A percentile compares a stretch with the other conserved stretches of the same genome.
Evolutionary conservation across 2,329 filamentous ascomycete species (phyloP).

Genomic region (Alternaria metachromatica): DNA sequence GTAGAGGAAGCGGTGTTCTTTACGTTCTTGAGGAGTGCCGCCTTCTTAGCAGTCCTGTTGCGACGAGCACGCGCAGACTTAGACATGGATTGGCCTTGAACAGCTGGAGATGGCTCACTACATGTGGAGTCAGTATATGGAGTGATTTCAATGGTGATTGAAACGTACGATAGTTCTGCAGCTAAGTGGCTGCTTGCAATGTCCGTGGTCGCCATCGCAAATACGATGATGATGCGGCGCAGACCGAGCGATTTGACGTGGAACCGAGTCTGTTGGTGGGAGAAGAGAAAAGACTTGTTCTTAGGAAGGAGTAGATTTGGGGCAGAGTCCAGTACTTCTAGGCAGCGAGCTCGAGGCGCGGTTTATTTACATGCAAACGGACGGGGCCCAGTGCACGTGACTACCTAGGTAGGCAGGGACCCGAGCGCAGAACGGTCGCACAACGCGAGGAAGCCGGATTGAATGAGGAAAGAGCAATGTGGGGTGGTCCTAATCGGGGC

Average conservation of each 20-base stretch:
- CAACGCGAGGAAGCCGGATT: neutral
- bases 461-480: neutral
- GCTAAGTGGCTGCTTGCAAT: neutral
- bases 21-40: neutral
- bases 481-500: too few species aligned
- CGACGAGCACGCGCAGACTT: neutral
- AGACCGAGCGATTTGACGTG: neutral
- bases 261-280: neutral
- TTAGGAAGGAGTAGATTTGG: neutral
- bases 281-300: fast-evolving
- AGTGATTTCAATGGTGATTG: too few species aligned
- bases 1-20: neutral
- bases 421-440: neutral
- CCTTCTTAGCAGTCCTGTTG: neutral
- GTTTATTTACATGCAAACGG: constrained; percentile 2
- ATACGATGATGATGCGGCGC: neutral
- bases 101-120: neutral
- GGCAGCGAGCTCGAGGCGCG: neutral
- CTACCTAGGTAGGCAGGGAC: neutral
- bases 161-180: neutral
- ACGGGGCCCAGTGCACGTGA: neutral
- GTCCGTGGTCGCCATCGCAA: neutral
- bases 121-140: neutral
- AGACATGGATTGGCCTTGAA: neutral
- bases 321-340: neutral